These are phyloP conservation scores for Stachybotrys chartarum DNA, from an alignment of 2,329 filamentous ascomycete species.

Conservation along the genomic window DNA sequence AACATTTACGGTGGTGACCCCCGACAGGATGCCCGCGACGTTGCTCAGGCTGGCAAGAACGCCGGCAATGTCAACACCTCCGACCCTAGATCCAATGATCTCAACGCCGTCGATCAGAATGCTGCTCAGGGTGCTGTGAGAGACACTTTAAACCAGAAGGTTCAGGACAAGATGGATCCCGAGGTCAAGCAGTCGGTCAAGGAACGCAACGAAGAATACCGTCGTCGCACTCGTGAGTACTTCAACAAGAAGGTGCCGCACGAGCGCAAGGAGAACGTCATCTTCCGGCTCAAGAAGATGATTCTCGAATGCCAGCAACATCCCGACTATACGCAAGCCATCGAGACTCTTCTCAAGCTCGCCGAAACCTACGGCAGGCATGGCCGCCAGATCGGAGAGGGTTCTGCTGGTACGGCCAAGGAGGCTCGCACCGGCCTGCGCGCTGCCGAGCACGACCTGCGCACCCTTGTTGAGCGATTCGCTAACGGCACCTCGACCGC, in stretches of 20 bases:
- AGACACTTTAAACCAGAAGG: constrained; percentile 46
- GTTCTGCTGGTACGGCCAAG: constrained; percentile 62
- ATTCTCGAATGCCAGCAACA: constrained; percentile 94
- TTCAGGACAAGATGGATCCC: constrained; percentile 57
- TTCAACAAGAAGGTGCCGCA: constrained; percentile 80
- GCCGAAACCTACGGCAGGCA: constrained; percentile 82
- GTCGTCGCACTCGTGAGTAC: constrained; percentile 59
- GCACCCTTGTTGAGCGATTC: constrained; percentile 87
- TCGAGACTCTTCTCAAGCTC: constrained; percentile 76
- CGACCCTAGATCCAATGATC: constrained; percentile 42
- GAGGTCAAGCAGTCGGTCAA: constrained; percentile 49
- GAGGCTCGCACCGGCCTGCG: constrained; percentile 62
- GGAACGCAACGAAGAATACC: constrained; percentile 34
- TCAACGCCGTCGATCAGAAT: constrained; percentile 40
- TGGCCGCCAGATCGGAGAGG: constrained; percentile 55
- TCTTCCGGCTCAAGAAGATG: constrained; percentile 96
- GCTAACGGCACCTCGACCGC: constrained; percentile 89
- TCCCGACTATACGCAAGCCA: constrained; percentile 85
- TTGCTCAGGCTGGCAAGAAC: constrained; percentile 49
- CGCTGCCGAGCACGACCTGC: constrained; percentile 66
- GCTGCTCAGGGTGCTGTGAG: constrained; percentile 23
- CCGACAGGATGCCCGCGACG: constrained; percentile 53
- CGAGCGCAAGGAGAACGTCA: constrained; percentile 85
- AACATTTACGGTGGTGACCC: constrained; percentile 48
- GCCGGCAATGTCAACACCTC: constrained; percentile 46